Conservation (phyloP, 345 rosid species). For the Raphanus raphanistrum region DNA sequence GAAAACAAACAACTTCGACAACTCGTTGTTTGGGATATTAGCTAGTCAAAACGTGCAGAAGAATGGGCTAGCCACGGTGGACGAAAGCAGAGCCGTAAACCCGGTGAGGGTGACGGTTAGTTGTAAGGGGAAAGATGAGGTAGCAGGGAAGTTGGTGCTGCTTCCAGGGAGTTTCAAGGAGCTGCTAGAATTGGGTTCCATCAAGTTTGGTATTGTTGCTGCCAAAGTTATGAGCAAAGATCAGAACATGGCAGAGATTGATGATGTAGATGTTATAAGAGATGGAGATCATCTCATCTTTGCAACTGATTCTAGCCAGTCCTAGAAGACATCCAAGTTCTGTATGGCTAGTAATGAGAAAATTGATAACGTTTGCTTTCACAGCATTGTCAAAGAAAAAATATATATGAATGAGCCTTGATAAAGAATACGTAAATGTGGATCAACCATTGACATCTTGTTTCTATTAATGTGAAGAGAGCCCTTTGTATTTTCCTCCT, state of each 20-base stretch:
- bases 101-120: constrained; percentile 63
- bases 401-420: not conserved
- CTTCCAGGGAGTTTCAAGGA: constrained; percentile 67
- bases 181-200: constrained; percentile 56
- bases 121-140: constrained; percentile 56
- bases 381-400: constrained; percentile 10
- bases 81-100: constrained; percentile 27
- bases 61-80: constrained; percentile 38
- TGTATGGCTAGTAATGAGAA: not conserved
- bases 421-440: not conserved
- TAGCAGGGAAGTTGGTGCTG: constrained; percentile 53
- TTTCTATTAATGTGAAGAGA: not conserved
- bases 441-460: not conserved
- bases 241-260: constrained; percentile 63
- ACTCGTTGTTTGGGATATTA: constrained; percentile 77
- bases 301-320: constrained; percentile 17
- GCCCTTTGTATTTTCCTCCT: constrained; percentile 4
- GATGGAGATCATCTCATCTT: constrained; percentile 83
- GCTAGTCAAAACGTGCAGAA: constrained; percentile 46
- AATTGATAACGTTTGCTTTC: not conserved
- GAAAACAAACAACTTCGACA: constrained; percentile 60
- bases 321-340: not conserved
- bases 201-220: constrained; percentile 54
- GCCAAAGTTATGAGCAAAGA: constrained; percentile 54
- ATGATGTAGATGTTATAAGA: constrained; percentile 64